Evolutionary conservation across 306 rosid genomes (phyloP), one percentile per base, ranked within the genome.

Genomic region (Castanospermum australe): DNA sequence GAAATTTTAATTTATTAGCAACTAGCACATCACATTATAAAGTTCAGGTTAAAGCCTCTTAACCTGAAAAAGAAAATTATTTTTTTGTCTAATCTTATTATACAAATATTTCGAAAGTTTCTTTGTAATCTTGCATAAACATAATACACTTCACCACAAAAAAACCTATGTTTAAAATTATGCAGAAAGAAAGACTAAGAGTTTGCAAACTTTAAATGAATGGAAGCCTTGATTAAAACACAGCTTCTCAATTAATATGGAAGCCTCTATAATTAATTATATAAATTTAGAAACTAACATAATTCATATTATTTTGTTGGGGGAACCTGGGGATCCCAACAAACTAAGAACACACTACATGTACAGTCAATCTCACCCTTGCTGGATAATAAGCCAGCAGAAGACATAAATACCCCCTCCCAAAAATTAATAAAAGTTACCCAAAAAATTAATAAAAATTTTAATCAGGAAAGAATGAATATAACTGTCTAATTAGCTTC

Each of bases 181-280:
- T 51, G 56, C 59, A 50, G 59, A 84, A 17, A 47, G 56, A 76
- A 83, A 72, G 67, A 72, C 56, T 38, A 17, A 72, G 30, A 62
- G 63, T 80, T 76, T 72, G 77, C 87, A 79, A 83, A 68, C 82
- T 86, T 85, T 92, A 83, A 89, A 85, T 45, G 83, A 87, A 78
- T 75, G 80, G 84, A 87, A 88, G 85, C 85, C 75, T 82, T 63
- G 48, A 79, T 75, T 63, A 52, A 78, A 84, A 89, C 83, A 81
- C 90, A 84, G 89, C 93, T 92, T 90, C 93, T 79, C 88, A 84
- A 81, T 86, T 64, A 80, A 79, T 73, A 84, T 87, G 92, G 93
- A 89, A 90, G 89, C 92, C 90, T 88, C 86, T 75, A 73, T 66
- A 45, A 38, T 71, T 60, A 54, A 63, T 56, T 56, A 83, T 72